Percentiles rank a stretch among this genome's conserved stretches.
These are phyloP conservation scores for Calonectria pteridis DNA, from an alignment of 2,329 filamentous ascomycete genomes.

Conservation along the genomic window DNA sequence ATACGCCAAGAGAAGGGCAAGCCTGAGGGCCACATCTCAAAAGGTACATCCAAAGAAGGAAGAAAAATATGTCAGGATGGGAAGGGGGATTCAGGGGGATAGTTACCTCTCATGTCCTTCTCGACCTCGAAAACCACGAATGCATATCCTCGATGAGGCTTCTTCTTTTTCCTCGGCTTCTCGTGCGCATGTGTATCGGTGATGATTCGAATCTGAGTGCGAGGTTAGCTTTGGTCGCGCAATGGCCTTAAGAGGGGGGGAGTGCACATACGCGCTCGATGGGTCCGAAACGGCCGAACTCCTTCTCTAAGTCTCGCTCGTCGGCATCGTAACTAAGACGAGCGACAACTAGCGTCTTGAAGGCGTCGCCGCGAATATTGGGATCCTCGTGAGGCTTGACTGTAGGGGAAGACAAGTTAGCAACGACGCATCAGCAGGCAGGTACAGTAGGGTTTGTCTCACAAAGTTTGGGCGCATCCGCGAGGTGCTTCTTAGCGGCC, in stretches of 20 bases:
- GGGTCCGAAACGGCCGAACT: conserved; percentile 93
- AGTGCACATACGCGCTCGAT: conserved; percentile 82
- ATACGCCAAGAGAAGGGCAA: conserved; percentile 54
- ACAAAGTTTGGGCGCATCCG: conserved; percentile 76
- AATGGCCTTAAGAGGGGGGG: conserved; percentile 1
- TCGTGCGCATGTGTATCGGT: conserved; percentile 78
- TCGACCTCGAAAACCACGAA: conserved; percentile 98
- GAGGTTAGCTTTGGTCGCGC: conserved; percentile 31
- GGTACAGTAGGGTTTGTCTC: conserved; percentile 35
- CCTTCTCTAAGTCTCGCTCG: conserved; percentile 89
- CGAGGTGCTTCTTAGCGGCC: conserved; percentile 71
- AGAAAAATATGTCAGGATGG: conserved; percentile 41
- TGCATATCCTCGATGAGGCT: conserved; percentile 89
- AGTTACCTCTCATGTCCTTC: conserved; percentile 98
- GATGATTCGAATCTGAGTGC: conserved; percentile 83
- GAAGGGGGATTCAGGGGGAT: conserved; percentile 52
- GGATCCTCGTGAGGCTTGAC: conserved; percentile 87
- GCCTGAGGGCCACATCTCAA: conserved; percentile 58
- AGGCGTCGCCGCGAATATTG: conserved; percentile 92
- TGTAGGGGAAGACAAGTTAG: conserved; percentile 51
- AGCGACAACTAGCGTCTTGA: conserved; percentile 93
- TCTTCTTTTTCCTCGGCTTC: conserved; percentile 82
- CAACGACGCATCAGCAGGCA: not conserved
- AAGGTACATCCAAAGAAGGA: conserved; percentile 41
- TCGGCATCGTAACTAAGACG: conserved; percentile 91